Conservation (phyloP, 2,329 filamentous ascomycete species). For the Alternaria viburni region DNA sequence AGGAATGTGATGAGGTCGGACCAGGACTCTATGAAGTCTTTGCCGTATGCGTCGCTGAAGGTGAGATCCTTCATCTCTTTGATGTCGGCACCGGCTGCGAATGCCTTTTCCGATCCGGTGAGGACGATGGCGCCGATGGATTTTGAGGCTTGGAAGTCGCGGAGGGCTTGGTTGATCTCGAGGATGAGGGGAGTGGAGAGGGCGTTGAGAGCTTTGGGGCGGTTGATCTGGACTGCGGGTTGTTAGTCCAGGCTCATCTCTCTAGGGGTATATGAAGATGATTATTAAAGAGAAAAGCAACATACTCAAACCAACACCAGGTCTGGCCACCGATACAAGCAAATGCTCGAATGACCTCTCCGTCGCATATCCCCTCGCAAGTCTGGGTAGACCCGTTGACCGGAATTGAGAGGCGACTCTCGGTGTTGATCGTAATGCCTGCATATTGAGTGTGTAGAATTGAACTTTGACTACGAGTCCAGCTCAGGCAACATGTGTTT, state of each 20-base stretch:
- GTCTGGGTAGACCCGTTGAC: slow-evolving; percentile 62
- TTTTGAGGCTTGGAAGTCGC: slow-evolving; percentile 41
- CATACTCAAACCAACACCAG: slow-evolving; percentile 87
- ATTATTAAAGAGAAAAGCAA: not conserved
- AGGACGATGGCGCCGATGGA: slow-evolving; percentile 62
- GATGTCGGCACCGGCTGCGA: slow-evolving; percentile 85
- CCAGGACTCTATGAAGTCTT: slow-evolving; percentile 95
- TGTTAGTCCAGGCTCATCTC: slow-evolving; percentile 8
- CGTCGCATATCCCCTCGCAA: slow-evolving; percentile 59
- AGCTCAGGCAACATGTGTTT: not conserved
- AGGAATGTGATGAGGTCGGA: slow-evolving; percentile 81
- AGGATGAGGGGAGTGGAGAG: slow-evolving; percentile 87
- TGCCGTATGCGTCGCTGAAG: slow-evolving; percentile 85
- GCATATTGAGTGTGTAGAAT: slow-evolving; percentile 43
- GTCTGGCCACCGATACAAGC: slow-evolving; percentile 79
- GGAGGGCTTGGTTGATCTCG: slow-evolving; percentile 67
- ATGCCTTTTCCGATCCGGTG: slow-evolving; percentile 87
- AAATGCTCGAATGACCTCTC: slow-evolving; percentile 75
- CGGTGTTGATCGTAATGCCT: slow-evolving; percentile 64
- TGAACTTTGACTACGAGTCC: not conserved
- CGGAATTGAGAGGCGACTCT: slow-evolving; percentile 67
- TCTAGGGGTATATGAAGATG: too few relatives aligned
- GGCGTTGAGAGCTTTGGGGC: slow-evolving; percentile 94
- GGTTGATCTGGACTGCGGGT: slow-evolving; percentile 81
- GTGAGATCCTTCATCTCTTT: slow-evolving; percentile 97